phyloP scores from a whole-genome alignment of 176 grass and related monocot genomes.

The Lolium perenne region DNA sequence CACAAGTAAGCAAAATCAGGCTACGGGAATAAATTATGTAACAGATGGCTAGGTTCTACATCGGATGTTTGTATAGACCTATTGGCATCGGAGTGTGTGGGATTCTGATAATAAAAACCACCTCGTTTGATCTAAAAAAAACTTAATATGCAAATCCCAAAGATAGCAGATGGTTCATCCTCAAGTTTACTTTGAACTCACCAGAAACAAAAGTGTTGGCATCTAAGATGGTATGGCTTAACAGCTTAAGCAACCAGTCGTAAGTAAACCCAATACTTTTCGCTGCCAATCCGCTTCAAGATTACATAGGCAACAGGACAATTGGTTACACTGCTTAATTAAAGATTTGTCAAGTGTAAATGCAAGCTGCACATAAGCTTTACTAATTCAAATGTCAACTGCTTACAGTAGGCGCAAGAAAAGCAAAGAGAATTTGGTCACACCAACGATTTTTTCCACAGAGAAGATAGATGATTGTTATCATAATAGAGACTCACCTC shows the following conservation, averaged over 20 bases:
- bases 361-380: constrained; percentile 19
- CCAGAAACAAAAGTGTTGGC: constrained; percentile 15
- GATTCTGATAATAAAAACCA: too few species aligned
- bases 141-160: constrained; percentile 9
- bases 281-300: constrained; percentile 28
- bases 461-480: constrained; percentile 20
- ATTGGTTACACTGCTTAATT: constrained; percentile 14
- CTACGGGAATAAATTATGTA: too few species aligned
- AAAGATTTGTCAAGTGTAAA: neutral
- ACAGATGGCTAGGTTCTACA: too few species aligned
- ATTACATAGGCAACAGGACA: constrained; percentile 1
- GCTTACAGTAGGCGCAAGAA: constrained; percentile 38
- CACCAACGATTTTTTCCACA: neutral
- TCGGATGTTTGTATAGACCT: too few species aligned
- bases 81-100: too few species aligned
- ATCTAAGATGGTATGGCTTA: constrained; percentile 35
- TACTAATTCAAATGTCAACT: constrained; percentile 59
- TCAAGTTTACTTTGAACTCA: constrained; percentile 36
- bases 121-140: neutral
- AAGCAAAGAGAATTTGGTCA: constrained; percentile 44
- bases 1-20: too few species aligned
- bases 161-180: neutral
- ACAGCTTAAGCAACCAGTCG: constrained; percentile 25
- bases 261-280: constrained; percentile 44
- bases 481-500: constrained; percentile 16